phyloP scores from a whole-genome alignment of 2,329 filamentous ascomycete species.

The Alternaria dauci region DNA sequence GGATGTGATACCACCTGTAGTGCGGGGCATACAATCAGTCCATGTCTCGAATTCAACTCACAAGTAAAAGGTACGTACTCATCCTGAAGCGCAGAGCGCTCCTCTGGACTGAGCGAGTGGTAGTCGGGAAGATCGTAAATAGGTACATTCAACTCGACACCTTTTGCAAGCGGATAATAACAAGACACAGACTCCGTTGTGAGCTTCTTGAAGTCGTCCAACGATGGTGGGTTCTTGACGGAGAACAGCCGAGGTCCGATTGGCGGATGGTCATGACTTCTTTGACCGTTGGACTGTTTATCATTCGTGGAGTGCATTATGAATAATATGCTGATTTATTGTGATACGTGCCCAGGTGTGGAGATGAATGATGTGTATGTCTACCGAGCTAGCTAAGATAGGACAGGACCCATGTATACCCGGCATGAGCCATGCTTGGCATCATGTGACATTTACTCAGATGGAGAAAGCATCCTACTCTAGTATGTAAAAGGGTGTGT shows the following conservation, averaged over 20 bases:
- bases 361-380: no score
- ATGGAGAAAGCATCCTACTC: no score
- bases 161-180: slow-evolving; percentile 59
- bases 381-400: no score
- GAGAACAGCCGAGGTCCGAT: slow-evolving; percentile 41
- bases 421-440: no score
- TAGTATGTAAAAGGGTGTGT: no score
- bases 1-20: slow-evolving; percentile 61
- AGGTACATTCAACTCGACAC: slow-evolving; percentile 62
- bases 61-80: slow-evolving; percentile 49
- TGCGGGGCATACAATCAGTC: neutral
- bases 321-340: no score
- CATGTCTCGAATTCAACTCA: neutral
- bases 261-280: slow-evolving; percentile 2
- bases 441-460: no score
- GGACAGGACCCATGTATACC: no score
- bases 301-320: neutral
- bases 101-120: slow-evolving; percentile 40
- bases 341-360: no score
- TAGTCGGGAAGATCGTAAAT: slow-evolving; percentile 61
- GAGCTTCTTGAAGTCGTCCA: slow-evolving; percentile 57
- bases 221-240: slow-evolving; percentile 44
- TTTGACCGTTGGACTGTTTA: neutral
- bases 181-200: slow-evolving; percentile 53
- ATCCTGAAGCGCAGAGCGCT: slow-evolving; percentile 60